Conservation (phyloP, 257 asterid species). For the Solanum infundibuliforme region DNA sequence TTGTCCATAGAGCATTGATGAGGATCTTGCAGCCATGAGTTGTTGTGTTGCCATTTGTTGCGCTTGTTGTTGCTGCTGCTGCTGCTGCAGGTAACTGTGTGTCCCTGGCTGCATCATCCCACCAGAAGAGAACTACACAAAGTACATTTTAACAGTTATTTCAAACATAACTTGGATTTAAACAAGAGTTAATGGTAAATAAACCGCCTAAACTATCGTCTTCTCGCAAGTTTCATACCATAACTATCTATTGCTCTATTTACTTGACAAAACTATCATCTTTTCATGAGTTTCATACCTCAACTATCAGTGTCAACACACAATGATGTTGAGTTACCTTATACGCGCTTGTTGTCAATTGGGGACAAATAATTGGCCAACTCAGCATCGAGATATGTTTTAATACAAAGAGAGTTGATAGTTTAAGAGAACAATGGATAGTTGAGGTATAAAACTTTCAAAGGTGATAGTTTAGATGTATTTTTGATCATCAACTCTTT, state of each 20-base stretch:
- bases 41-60: conserved; percentile 78
- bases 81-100: conserved; percentile 71
- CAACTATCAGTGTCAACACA: neutral
- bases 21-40: conserved; percentile 61
- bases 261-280: neutral
- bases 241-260: neutral
- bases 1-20: conserved; percentile 56
- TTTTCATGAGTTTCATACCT: neutral
- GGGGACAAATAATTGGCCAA: neutral
- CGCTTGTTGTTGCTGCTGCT: conserved; percentile 46
- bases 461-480: neutral
- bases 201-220: neutral
- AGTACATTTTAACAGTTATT: neutral
- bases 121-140: conserved; percentile 41
- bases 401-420: neutral
- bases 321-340: fast-evolving
- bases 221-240: neutral
- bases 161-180: neutral
- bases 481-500: neutral
- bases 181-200: neutral
- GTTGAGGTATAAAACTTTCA: neutral
- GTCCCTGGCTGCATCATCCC: conserved; percentile 64
- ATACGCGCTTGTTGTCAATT: neutral
- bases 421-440: neutral
- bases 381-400: neutral